Conservation (phyloP, 106 monocot species). For the Acorus gramineus region DNA sequence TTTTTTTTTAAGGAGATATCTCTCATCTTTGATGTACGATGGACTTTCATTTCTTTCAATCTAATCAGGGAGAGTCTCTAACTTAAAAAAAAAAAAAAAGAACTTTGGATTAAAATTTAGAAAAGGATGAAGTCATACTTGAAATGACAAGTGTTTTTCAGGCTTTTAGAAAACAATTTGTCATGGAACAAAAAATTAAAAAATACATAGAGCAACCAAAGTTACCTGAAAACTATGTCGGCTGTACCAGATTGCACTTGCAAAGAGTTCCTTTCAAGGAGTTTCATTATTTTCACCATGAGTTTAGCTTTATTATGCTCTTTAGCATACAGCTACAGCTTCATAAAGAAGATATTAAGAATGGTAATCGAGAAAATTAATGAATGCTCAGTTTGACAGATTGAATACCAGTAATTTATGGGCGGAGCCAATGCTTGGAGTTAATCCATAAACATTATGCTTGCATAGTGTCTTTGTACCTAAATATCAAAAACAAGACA, state of each 20-base stretch:
- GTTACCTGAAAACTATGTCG: constrained; percentile 87
- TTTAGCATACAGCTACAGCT: constrained; percentile 66
- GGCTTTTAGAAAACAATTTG: background rate
- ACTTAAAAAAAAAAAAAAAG: too few species aligned
- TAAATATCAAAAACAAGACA: constrained; percentile 22
- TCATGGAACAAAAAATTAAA: background rate
- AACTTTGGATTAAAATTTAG: too few species aligned
- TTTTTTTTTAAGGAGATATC: too few species aligned
- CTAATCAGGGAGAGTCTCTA: too few species aligned
- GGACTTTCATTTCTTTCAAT: too few species aligned
- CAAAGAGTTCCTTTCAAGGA: constrained; percentile 50
- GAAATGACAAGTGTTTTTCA: background rate
- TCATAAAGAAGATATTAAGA: background rate
- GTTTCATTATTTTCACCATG: constrained; percentile 61
- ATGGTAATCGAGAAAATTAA: constrained; percentile 4
- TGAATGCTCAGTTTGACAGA: background rate
- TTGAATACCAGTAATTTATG: constrained; percentile 74
- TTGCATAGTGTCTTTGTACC: constrained; percentile 86
- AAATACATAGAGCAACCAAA: background rate
- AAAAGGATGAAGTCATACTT: too few species aligned
- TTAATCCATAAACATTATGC: constrained; percentile 88
- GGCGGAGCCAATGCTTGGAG: constrained; percentile 78
- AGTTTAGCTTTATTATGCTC: constrained; percentile 54
- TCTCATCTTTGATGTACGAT: too few species aligned
- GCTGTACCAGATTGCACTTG: constrained; percentile 89